phyloP scores from a whole-genome alignment of 2,329 filamentous ascomycete species.

The Sclerotinia glacialis region DNA sequence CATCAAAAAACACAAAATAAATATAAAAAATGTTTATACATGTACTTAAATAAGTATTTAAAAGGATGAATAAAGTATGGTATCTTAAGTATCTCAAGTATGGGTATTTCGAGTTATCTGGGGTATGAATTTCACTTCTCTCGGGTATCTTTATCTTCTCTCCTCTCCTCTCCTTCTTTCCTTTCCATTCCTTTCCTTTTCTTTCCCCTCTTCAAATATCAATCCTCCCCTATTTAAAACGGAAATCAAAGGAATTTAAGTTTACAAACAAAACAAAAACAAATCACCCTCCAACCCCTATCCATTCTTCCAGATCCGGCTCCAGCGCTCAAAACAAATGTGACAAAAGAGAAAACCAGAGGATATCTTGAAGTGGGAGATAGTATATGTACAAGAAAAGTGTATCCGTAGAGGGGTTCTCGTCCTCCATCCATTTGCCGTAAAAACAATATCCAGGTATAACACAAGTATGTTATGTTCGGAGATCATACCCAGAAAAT shows the following conservation, averaged over 20 bases:
- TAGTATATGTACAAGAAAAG: slow-evolving; percentile 15
- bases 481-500: slow-evolving; percentile 15
- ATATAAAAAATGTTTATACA: not conserved
- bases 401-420: not conserved
- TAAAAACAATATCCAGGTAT: slow-evolving; percentile 1
- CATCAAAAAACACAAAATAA: too few species aligned
- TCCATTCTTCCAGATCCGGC: slow-evolving; percentile 5
- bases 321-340: not conserved
- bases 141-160: slow-evolving; percentile 1
- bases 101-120: not conserved
- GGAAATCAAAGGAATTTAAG: not conserved
- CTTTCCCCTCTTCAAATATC: not conserved
- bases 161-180: not conserved
- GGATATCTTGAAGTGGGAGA: not conserved
- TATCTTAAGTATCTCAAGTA: not conserved
- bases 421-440: not conserved
- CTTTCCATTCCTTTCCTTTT: not conserved
- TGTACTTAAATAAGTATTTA: not conserved
- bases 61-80: not conserved
- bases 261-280: not conserved
- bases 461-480: not conserved
- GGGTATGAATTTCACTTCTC: not conserved
- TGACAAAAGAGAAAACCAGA: slow-evolving; percentile 10
- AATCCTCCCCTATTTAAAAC: not conserved
- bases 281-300: not conserved